phyloP scores from a whole-genome alignment of 305 asterid genomes.

The Fraxinus dipetala region DNA sequence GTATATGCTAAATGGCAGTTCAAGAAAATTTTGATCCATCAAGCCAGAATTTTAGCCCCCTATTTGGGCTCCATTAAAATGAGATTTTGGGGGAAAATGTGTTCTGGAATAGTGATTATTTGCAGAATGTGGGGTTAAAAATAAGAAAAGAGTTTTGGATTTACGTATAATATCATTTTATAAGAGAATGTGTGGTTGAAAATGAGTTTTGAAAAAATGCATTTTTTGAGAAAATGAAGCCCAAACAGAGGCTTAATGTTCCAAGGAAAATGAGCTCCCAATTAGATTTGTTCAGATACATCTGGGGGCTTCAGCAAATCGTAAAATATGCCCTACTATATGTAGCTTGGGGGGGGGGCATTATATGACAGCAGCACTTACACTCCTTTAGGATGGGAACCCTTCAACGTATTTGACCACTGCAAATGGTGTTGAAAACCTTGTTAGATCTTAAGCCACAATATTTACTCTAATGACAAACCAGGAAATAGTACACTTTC shows the following conservation, averaged over 20 bases:
- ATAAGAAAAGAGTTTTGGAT: background rate
- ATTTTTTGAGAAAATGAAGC: background rate
- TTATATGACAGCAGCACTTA: slow-evolving; percentile 40
- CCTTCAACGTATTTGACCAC: slow-evolving; percentile 57
- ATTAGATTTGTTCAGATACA: background rate
- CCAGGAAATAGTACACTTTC: background rate
- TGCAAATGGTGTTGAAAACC: slow-evolving; percentile 40
- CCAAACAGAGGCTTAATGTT: background rate
- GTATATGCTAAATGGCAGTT: background rate
- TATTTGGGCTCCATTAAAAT: background rate
- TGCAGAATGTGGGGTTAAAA: background rate
- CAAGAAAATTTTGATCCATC: background rate
- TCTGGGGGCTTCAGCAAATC: background rate
- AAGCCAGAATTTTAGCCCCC: background rate
- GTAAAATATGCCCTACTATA: background rate
- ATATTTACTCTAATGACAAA: slow-evolving; percentile 2
- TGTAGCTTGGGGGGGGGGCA: background rate
- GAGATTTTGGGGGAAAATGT: background rate
- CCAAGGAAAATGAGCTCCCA: background rate
- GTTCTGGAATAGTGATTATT: background rate
- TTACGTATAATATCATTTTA: background rate
- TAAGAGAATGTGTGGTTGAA: background rate
- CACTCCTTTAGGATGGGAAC: slow-evolving; percentile 49
- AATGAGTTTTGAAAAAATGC: background rate
- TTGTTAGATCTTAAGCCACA: slow-evolving; percentile 35